Evolutionary conservation across 2,329 filamentous ascomycete species (phyloP).

Genomic region (Endoconidiophora polonica): DNA sequence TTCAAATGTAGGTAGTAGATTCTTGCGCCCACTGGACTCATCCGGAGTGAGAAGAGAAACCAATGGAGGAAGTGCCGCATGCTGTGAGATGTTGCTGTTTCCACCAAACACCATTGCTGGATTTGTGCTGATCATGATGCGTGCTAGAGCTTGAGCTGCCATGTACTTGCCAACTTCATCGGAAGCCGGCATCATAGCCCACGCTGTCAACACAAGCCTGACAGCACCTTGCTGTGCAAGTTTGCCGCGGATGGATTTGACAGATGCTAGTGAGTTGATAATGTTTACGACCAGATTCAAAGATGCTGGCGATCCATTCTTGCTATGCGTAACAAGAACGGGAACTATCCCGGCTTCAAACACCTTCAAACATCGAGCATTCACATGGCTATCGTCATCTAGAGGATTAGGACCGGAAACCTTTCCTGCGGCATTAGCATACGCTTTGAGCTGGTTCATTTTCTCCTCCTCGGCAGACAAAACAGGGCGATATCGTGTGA

Average conservation of each 20-base stretch:
- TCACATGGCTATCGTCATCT: constrained; percentile 60
- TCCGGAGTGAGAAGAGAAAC: constrained; percentile 55
- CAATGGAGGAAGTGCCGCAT: constrained; percentile 69
- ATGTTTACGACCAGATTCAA: constrained; percentile 60
- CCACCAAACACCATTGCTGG: constrained; percentile 70
- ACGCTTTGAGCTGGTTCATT: constrained; percentile 81
- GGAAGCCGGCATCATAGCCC: constrained; percentile 41
- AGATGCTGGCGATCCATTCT: constrained; percentile 52
- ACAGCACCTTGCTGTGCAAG: constrained; percentile 91
- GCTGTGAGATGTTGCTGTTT: constrained; percentile 54
- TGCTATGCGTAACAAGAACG: constrained; percentile 59
- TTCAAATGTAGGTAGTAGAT: constrained; percentile 82
- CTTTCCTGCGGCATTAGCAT: constrained; percentile 69
- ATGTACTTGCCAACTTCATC: constrained; percentile 33
- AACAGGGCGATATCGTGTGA: constrained; percentile 63
- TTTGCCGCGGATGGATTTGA: constrained; percentile 54
- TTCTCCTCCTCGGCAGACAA: constrained; percentile 84
- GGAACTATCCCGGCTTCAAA: constrained; percentile 66
- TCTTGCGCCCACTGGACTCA: constrained; percentile 44
- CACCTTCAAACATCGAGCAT: constrained; percentile 56
- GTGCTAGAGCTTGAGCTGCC: constrained; percentile 65
- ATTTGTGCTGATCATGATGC: constrained; percentile 75
- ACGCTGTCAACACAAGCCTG: constrained; percentile 60
- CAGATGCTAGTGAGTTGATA: constrained; percentile 59
- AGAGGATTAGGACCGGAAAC: constrained; percentile 45